Evolutionary conservation across 129 eudicot genomes (phyloP), one percentile per base, ranked within the genome.

Genomic region (Lonicera japonica): DNA sequence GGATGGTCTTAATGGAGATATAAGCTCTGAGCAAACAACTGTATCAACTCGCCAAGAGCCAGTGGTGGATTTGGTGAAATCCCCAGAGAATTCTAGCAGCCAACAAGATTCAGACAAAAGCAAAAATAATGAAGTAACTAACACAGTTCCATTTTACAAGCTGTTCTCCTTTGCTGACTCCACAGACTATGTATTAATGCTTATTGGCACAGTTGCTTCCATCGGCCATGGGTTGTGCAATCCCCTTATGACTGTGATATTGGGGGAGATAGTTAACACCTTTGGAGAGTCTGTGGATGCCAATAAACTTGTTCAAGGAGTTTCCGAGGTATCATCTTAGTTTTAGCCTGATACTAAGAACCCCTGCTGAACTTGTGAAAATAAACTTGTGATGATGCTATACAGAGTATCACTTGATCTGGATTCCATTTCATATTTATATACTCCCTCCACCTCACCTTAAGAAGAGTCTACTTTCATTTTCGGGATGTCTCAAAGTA

Each of bases 81-180:
- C 36, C 36, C 2, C 36, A 29, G 36, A 29, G 6, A 29, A 29
- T 29, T 29, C 36, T 29, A 29, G 36, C 36, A 29, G 36, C 36
- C 36, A 29, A 29, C 36, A 29, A 29, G 36, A 29, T 29, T 29
- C 36, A 29, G 6, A 15, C 5, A 55, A 66, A 13, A 60, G 25
- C 16, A 60, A 38, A 60, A 60, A 60, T 61, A 55, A 66, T 19
- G 62, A 39, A 21, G 39, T 34, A 21, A 41, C 21, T 19, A 53
- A 51, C 12, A 52, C 36, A 18, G 51, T 69, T 69, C 66, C 73
- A 25, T 69, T 69, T 69, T 53, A 59, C 52, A 50, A 75, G 75
- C 62, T 75, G 21, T 69, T 75, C 61, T 45, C 58, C 11, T 75
- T 69, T n/a, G 71, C 80, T 5, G 80, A 75, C 48, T 12, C 41